phyloP scores from a whole-genome alignment of 192 early-diverging fungal species.

The Geosiphon pyriformis region DNA sequence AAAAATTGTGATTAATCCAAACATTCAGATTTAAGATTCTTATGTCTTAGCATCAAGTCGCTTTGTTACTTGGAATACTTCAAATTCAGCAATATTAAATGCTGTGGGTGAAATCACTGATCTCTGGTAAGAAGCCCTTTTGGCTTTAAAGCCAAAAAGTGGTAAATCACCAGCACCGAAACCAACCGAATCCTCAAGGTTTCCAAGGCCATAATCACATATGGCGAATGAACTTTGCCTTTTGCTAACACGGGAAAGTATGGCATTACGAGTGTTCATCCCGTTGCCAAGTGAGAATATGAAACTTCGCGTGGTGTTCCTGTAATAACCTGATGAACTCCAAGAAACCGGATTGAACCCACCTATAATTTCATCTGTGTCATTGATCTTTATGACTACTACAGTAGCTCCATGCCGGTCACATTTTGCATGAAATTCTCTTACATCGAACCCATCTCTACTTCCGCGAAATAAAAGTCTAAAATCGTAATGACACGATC shows the following conservation, averaged over 20 bases:
- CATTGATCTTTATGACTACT: slow-evolving; percentile 12
- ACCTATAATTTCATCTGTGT: slow-evolving; percentile 3
- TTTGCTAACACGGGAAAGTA: slow-evolving; percentile 10
- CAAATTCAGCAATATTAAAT: slow-evolving; percentile 14
- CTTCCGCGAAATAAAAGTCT: slow-evolving; percentile 9
- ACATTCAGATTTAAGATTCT: too few relatives aligned
- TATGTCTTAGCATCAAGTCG: too few relatives aligned
- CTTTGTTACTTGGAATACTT: slow-evolving; percentile 23
- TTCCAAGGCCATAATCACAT: not conserved
- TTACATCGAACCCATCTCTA: slow-evolving; percentile 14
- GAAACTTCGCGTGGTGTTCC: slow-evolving; percentile 12
- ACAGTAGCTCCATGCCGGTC: slow-evolving; percentile 15
- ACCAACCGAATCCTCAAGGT: not conserved
- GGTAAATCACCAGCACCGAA: slow-evolving; percentile 10
- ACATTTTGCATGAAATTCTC: slow-evolving; percentile 11
- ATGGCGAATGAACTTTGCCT: slow-evolving; percentile 2
- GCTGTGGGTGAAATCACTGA: not conserved
- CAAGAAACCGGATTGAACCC: slow-evolving; percentile 20
- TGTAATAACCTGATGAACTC: not conserved
- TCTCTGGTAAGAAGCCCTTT: slow-evolving; percentile 8
- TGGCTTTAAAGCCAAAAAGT: slow-evolving; percentile 1
- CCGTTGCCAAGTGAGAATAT: slow-evolving; percentile 18
- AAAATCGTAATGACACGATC: not conserved
- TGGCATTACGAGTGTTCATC: not conserved
- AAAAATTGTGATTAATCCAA: too few relatives aligned